Evolutionary conservation across 2,329 filamentous ascomycete genomes (phyloP).

Genomic region (Myriosclerotinia scirpicola): DNA sequence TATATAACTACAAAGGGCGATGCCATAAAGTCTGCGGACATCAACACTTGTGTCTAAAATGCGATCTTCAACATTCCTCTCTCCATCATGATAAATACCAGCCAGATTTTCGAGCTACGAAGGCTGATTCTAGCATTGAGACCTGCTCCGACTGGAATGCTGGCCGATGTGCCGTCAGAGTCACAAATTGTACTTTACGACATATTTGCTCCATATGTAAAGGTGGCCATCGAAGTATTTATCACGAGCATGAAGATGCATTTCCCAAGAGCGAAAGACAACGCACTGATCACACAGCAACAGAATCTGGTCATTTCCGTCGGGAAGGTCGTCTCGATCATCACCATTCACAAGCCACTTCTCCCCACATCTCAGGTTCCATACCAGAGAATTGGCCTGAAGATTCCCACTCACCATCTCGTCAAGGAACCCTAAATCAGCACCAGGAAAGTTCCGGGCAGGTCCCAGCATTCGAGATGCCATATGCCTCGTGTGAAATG

Average conservation of each 20-base stretch:
- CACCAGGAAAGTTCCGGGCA: neutral
- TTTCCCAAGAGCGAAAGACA: neutral
- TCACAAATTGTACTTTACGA: constrained; percentile 11
- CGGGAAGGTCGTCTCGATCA: constrained; percentile 7
- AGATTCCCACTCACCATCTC: neutral
- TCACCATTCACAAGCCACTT: neutral
- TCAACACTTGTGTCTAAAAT: constrained; percentile 14
- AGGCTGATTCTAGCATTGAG: neutral
- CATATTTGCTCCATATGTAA: constrained; percentile 7
- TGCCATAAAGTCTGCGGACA: constrained; percentile 12
- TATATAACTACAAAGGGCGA: constrained; percentile 11
- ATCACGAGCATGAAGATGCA: neutral
- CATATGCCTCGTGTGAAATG: neutral
- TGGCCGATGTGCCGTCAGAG: neutral
- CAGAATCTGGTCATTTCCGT: neutral
- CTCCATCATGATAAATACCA: constrained; percentile 10
- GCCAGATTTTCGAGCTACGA: constrained; percentile 2
- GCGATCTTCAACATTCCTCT: constrained; percentile 13
- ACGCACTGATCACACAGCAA: neutral
- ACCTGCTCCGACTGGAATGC: constrained; percentile 10
- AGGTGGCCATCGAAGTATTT: constrained; percentile 6
- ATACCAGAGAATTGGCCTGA: neutral
- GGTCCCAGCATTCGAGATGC: neutral
- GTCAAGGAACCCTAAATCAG: neutral
- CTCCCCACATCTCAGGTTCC: neutral